Evolutionary conservation across 768 basidiomycete species (phyloP).

Genomic region (Lanmaoa rubissima): DNA sequence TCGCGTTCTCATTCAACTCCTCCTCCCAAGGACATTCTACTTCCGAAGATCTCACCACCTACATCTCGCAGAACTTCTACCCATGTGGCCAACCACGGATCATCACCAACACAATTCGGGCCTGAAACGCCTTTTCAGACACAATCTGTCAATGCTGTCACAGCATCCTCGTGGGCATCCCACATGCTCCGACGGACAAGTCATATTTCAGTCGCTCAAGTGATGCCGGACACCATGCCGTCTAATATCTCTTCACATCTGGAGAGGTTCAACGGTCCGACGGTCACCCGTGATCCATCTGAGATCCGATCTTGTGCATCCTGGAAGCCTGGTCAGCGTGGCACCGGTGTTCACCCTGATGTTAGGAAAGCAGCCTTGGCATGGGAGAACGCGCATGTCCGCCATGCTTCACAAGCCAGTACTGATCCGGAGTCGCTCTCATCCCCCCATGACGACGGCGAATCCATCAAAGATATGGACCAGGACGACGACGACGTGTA

Average conservation of each 20-base stretch:
- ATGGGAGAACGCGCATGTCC: conserved; percentile 12
- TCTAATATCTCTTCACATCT: conserved; percentile 1
- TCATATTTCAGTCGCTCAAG: conserved; percentile 11
- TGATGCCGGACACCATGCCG: conserved; percentile 2
- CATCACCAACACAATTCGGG: background rate
- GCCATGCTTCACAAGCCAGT: conserved; percentile 5
- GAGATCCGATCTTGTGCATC: conserved; percentile 20
- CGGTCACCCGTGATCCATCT: conserved; percentile 10
- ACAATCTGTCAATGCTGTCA: conserved; percentile 6
- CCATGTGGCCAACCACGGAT: conserved; percentile 7
- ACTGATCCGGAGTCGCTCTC: conserved; percentile 1
- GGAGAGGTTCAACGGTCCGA: conserved; percentile 7
- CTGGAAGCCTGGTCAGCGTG: conserved; percentile 20
- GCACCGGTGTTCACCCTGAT: conserved; percentile 8
- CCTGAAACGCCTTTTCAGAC: conserved; percentile 13
- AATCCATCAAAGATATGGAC: conserved; percentile 11
- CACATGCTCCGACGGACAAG: conserved; percentile 27
- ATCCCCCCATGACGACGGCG: conserved; percentile 9
- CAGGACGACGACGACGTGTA: conserved; percentile 8
- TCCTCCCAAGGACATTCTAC: conserved; percentile 9
- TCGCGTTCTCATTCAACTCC: conserved; percentile 19
- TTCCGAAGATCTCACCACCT: conserved; percentile 16
- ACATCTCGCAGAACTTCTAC: conserved; percentile 15
- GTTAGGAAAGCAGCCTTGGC: background rate
- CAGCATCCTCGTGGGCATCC: conserved; percentile 1